Evolutionary conservation across 2,329 filamentous ascomycete species (phyloP), one percentile per base, ranked within the genome.

Genomic region (Aspergillus ruber): DNA sequence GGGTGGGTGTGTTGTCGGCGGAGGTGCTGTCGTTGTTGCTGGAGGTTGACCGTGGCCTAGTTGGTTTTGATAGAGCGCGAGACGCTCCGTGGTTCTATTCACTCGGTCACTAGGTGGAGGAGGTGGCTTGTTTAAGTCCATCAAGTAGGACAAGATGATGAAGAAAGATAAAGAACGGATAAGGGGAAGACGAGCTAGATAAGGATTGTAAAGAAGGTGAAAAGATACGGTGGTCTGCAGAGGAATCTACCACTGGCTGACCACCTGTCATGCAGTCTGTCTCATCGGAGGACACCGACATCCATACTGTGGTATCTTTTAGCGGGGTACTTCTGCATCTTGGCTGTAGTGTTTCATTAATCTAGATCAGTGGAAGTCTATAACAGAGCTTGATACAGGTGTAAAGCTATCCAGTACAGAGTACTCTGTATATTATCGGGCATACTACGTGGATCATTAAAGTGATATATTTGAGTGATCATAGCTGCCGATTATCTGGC

Each of bases 221-320:
- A 23, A 23, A 15, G 17, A 20, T 10, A 12, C 27, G 9, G 20
- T 13, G 20, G 35, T 27, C 40, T 46, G 33, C 41, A 42, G 18
- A 43, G 47, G 18, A 45, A 46, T 15, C 21, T 48, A 55, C 49
- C 58, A 56, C 45, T 52, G 57, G 52, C 45, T 51, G 57, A 53
- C 53, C 50, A 49, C 49, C 47, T 47, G 46, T 45, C 33, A 45
- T 55, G 54, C 36, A 39, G 17, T 18, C 17, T 36, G 23, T 20
- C 15, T 21, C 57, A 57, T 68, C 66, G 66, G 65, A 68, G 63
- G 50, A 51, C 56, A 63, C 65, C 66, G 65, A 65, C 47, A 57
- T 48, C 48, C 53, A 53, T 49, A 47, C 57, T 56, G 57, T 56
- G 57, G 50, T 55, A 52, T 52, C 51, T 54, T 54, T 51, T 41